phyloP scores from a whole-genome alignment of 2,329 filamentous ascomycete species.

The Stagonosporopsis tanaceti region DNA sequence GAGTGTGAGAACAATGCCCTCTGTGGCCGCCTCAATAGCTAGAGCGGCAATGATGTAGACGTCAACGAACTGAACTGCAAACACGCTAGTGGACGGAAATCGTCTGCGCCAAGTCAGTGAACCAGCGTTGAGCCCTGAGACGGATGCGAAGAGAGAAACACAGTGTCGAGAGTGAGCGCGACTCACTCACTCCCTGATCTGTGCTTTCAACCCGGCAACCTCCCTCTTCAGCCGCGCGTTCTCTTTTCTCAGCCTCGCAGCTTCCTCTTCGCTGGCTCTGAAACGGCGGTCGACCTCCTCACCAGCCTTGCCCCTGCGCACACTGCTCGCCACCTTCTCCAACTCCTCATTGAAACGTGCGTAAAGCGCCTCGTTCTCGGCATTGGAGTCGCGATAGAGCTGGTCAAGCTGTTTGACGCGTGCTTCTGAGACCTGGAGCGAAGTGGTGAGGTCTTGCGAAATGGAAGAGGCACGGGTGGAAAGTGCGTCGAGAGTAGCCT shows the following conservation, averaged over 20 bases:
- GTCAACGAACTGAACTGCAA: slow-evolving; percentile 1
- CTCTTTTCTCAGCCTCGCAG: slow-evolving; percentile 80
- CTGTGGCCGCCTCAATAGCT: not conserved
- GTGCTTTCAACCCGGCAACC: slow-evolving; percentile 70
- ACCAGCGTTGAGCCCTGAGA: not conserved
- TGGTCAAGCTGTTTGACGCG: slow-evolving; percentile 86
- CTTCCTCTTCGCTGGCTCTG: slow-evolving; percentile 79
- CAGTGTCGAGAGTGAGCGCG: not conserved
- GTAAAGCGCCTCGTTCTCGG: slow-evolving; percentile 92
- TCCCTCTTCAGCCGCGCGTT: slow-evolving; percentile 84
- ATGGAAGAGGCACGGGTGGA: slow-evolving; percentile 56
- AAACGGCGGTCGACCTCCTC: slow-evolving; percentile 77
- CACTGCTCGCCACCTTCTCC: slow-evolving; percentile 75
- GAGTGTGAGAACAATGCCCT: not conserved
- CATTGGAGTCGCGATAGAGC: slow-evolving; percentile 84
- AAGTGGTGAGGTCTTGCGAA: slow-evolving; percentile 74
- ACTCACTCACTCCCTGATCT: slow-evolving; percentile 54
- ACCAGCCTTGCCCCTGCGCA: slow-evolving; percentile 78
- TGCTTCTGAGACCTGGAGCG: slow-evolving; percentile 75
- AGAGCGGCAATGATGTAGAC: not conserved
- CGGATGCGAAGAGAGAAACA: not conserved
- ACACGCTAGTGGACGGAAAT: slow-evolving; percentile 1
- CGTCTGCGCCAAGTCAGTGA: slow-evolving; percentile 9
- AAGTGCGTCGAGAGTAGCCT: slow-evolving; percentile 51
- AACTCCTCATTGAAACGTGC: slow-evolving; percentile 92